Conservation (phyloP, 106 monocot species). For the Narthecium ossifragum region DNA sequence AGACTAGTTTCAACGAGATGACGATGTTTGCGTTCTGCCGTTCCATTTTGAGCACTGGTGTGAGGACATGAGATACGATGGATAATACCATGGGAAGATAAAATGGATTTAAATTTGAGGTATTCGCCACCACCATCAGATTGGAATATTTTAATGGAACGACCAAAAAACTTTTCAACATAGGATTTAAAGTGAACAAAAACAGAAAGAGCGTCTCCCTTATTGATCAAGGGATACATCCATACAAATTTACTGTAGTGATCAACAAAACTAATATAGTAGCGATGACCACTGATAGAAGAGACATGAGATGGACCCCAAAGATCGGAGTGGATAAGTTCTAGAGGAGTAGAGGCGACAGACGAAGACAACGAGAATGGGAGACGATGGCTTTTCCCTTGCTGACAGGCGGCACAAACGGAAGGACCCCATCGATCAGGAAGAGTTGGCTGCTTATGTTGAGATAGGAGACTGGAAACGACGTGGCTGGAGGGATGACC, state of each 20-base stretch:
- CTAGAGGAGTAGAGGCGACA: neutral
- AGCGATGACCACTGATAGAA: neutral
- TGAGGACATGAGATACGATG: conserved; percentile 7
- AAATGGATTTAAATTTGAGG: neutral
- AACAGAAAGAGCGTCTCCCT: neutral
- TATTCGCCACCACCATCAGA: neutral
- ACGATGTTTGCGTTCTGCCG: conserved; percentile 2
- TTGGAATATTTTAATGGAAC: conserved; percentile 1
- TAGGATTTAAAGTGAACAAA: conserved; percentile 1
- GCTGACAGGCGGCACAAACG: neutral
- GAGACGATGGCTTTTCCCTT: conserved; percentile 2
- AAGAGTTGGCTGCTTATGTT: neutral
- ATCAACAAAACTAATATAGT: conserved; percentile 4
- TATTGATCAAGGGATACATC: conserved; percentile 1
- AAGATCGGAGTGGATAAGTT: conserved; percentile 2
- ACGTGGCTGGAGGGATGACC: neutral
- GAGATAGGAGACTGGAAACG: neutral
- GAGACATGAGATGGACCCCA: neutral
- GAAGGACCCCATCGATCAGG: neutral
- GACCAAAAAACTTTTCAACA: neutral
- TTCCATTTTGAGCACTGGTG: neutral
- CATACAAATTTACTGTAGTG: neutral
- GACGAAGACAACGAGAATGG: neutral
- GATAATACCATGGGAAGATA: neutral
- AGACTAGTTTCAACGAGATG: conserved; percentile 4